Conservation (phyloP, 1,139 yeast species). For the Pichia terricola region DNA sequence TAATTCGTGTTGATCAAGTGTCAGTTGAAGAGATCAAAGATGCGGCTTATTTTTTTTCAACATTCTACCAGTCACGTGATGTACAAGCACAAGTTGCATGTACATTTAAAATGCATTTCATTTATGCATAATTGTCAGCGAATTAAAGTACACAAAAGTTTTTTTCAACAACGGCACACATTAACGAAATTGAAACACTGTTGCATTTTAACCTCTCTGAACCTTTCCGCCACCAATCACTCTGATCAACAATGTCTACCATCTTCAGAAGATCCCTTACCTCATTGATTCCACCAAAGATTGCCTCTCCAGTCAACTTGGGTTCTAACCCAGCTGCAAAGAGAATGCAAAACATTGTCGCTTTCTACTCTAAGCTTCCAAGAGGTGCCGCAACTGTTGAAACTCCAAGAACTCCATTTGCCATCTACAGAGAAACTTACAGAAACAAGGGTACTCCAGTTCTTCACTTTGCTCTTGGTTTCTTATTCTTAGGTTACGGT, state of each 20-base stretch:
- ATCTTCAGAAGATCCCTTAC: conserved; percentile 88
- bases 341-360: conserved; percentile 91
- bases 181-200: no score
- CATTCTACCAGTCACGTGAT: no score
- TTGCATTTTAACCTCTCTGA: no score
- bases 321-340: conserved; percentile 95
- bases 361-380: conserved; percentile 93
- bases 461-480: conserved; percentile 63
- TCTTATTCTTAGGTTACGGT: conserved; percentile 76
- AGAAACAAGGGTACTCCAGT: conserved; percentile 77
- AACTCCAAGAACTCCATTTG: conserved; percentile 64
- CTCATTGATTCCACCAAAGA: conserved; percentile 97
- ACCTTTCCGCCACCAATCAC: background rate
- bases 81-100: no score
- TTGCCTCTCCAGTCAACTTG: conserved; percentile 91
- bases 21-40: no score
- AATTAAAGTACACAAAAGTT: no score
- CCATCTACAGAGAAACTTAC: conserved; percentile 68
- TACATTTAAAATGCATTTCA: no score
- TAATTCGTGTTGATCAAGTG: no score
- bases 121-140: no score
- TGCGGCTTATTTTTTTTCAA: no score
- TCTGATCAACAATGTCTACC: conserved; percentile 50
- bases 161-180: no score
- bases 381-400: conserved; percentile 79